A percentile compares a stretch with the other conserved stretches of the same genome.
phyloP scores from a whole-genome alignment of 495 filamentous ascomycete genomes.

The Immersiella caudata region DNA sequence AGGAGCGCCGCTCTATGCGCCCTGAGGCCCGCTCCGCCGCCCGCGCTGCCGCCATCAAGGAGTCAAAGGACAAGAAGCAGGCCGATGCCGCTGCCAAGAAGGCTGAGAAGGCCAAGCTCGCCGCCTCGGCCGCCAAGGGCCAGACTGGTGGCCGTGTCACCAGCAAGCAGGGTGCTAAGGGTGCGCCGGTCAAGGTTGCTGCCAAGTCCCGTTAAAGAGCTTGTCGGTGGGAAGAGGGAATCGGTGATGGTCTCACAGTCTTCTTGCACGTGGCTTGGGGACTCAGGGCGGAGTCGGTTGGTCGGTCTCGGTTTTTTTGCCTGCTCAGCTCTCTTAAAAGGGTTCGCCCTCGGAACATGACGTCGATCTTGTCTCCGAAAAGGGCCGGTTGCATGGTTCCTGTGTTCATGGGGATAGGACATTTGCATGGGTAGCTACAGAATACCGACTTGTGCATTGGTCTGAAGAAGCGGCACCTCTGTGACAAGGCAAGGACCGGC shows the following conservation, averaged over 20 bases:
- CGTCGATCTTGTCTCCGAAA: slow-evolving; percentile 33
- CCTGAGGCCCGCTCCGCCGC: slow-evolving; percentile 94
- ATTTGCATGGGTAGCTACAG: slow-evolving; percentile 43
- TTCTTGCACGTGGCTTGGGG: slow-evolving; percentile 33
- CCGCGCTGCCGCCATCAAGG: slow-evolving; percentile 87
- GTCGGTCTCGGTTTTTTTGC: slow-evolving; percentile 41
- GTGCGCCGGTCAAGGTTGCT: slow-evolving; percentile 80
- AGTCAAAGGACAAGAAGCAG: slow-evolving; percentile 95
- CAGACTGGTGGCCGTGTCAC: slow-evolving; percentile 69
- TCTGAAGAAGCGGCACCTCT: slow-evolving; percentile 15
- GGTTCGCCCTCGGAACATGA: slow-evolving; percentile 33
- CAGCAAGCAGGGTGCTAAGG: slow-evolving; percentile 97
- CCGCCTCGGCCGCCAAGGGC: slow-evolving; percentile 72
- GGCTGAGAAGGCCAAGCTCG: slow-evolving; percentile 97
- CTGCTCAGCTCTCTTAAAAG: slow-evolving; percentile 38
- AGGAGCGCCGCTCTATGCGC: slow-evolving; percentile 91
- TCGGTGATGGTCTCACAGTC: slow-evolving; percentile 32
- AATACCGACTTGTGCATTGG: slow-evolving; percentile 40
- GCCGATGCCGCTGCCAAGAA: slow-evolving; percentile 89
- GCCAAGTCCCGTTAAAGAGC: slow-evolving; percentile 80
- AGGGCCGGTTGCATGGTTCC: slow-evolving; percentile 39
- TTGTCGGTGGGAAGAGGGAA: slow-evolving; percentile 22
- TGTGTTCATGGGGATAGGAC: slow-evolving; percentile 31
- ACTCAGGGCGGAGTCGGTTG: slow-evolving; percentile 40
- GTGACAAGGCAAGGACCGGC: slow-evolving; percentile 3